Percentiles rank a stretch among this genome's conserved stretches.
Conservation (phyloP, 78 protist species). For the Dictyostelium capitatum region DNA sequence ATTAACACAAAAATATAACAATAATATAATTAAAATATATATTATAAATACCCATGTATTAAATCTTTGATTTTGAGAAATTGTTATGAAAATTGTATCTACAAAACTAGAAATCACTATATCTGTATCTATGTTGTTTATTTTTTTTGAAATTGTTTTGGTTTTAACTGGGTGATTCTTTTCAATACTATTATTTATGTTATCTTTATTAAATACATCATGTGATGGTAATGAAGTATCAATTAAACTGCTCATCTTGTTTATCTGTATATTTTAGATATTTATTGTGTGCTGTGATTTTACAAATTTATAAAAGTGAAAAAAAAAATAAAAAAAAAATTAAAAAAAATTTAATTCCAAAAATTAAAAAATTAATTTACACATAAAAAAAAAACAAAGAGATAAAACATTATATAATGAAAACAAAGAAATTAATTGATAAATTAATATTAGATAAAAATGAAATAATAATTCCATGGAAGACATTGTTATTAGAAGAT, state of each 20-base stretch:
- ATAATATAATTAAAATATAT: neutral
- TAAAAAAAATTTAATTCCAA: neutral
- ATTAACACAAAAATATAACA: neutral
- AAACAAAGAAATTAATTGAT: neutral
- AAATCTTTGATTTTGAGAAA: conserved; percentile 52
- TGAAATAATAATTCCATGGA: conserved; percentile 8
- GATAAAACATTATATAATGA: neutral
- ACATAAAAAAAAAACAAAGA: neutral
- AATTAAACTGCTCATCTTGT: neutral
- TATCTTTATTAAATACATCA: neutral
- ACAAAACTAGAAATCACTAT: conserved; percentile 32
- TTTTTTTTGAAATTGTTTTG: conserved; percentile 8
- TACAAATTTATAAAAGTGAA: neutral
- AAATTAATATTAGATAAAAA: neutral
- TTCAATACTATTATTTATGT: conserved; percentile 7
- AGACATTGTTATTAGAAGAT: neutral
- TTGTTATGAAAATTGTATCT: conserved; percentile 26
- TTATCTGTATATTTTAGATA: neutral
- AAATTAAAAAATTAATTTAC: neutral
- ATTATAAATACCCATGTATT: conserved; percentile 61
- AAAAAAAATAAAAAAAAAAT: neutral
- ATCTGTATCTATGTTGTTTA: conserved; percentile 47
- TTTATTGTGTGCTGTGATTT: neutral
- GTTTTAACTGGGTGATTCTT: conserved; percentile 43
- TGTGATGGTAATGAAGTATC: neutral